Evolutionary conservation across 768 basidiomycete species (phyloP).

Genomic region (Boletus vermiculosoides): DNA sequence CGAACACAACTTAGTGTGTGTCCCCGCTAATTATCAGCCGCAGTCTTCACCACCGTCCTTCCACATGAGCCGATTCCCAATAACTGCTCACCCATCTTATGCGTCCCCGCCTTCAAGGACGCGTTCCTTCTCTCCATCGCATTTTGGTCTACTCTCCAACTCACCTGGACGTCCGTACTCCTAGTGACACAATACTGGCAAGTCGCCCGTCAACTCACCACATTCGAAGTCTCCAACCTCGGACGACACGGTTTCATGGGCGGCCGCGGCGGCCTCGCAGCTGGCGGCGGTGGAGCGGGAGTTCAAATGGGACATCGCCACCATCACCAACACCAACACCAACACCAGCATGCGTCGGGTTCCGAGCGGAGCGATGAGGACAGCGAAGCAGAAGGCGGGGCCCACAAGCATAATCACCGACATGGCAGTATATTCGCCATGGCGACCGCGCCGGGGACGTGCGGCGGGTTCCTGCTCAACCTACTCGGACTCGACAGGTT

Average conservation of each 20-base stretch:
- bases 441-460: constrained; percentile 33
- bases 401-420: constrained; percentile 46
- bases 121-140: constrained; percentile 82
- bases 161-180: constrained; percentile 91
- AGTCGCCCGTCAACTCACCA: constrained; percentile 91
- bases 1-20: neutral
- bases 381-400: constrained; percentile 31
- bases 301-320: constrained; percentile 83
- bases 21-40: neutral
- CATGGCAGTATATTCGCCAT: constrained; percentile 38
- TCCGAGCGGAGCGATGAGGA: constrained; percentile 52
- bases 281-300: constrained; percentile 52
- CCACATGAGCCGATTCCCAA: neutral
- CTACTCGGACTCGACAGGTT: constrained; percentile 93
- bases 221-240: constrained; percentile 91
- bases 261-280: constrained; percentile 70
- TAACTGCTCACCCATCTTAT: constrained; percentile 45
- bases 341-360: constrained; percentile 24
- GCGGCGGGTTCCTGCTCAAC: constrained; percentile 73
- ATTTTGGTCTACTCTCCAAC: constrained; percentile 86
- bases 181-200: constrained; percentile 90
- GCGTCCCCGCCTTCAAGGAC: constrained; percentile 68
- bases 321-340: constrained; percentile 21
- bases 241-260: constrained; percentile 98
- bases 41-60: constrained; percentile 56